Base-by-base conservation (phyloP, 202 grass and related monocot genomes). In the Brachypodium distachyon region DNA sequence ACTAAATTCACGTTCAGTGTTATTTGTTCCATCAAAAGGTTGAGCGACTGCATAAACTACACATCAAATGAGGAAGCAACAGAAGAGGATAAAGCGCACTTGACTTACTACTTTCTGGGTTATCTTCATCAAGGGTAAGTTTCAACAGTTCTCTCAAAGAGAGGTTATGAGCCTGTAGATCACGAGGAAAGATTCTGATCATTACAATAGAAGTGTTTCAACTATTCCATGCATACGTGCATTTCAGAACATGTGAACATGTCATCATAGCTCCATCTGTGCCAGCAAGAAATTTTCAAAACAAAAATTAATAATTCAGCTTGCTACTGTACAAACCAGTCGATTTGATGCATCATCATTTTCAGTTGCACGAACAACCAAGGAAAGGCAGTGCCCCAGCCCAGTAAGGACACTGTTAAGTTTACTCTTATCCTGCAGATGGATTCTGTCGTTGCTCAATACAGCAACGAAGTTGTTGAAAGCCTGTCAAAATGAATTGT, bases 401-500 rank as follows among this genome's bases (percentile, higher is more conserved):
- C 89, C 95, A 57, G 85, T 84, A 76, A 98, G 90, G 87, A 86
- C 79, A 86, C 81, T 87, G 53, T 87, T 95, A 69, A 98, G 87
- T 84, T 88, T 93, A 84, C 75, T 95, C 85, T 90, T 98, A 50
- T 98, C 95, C 83, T 92, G 89, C 44, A 98, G 80, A 81, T 94
- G 83, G 18, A 95, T 87, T 64, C 88, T 90, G 48, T 86, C 79
- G 26, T 90, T 94, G 82, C 74, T 92, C 67, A 98, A 76, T 53
- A 92, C 87, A 77, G 83, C 87, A 72, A 87, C 42, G 70, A 92
- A 98, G 70, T 92, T 87, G 67, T 89, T 86, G 72, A 98, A 84
- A 53, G 69, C 89, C 95, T 98, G 74, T 59, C 72, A 79, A 21
- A 84, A 79, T 34, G 58, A 74, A 65, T 27, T 57, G 37, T 72